Percentiles rank a stretch among this genome's conserved stretches.
Evolutionary conservation across 441 rosid genomes (phyloP).

Genomic region (Eutrema salsugineum): DNA sequence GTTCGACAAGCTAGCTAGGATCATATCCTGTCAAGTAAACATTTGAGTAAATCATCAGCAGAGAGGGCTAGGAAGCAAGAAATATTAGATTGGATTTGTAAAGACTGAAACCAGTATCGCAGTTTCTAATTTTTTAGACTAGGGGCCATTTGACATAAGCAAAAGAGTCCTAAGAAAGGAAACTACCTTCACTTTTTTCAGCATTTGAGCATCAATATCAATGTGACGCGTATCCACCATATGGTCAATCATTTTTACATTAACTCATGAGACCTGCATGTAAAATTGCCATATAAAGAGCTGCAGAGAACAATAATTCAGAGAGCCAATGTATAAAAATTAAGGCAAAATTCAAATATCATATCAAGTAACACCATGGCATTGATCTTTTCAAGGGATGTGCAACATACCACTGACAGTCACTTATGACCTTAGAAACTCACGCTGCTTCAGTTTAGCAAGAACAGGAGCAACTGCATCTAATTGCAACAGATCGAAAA

Average conservation of each 20-base stretch:
- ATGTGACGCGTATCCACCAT: too few relatives aligned
- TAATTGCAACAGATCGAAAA: too few relatives aligned
- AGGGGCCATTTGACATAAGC: constrained; percentile 12
- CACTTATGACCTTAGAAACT: constrained; percentile 57
- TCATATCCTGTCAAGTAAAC: constrained; percentile 58
- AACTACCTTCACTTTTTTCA: constrained; percentile 69
- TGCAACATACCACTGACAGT: constrained; percentile 47
- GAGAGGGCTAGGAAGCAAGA: constrained; percentile 23
- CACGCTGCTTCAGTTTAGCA: too few relatives aligned
- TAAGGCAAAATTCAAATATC: background rate
- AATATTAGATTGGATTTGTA: background rate
- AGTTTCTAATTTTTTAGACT: background rate
- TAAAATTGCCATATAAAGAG: constrained; percentile 2
- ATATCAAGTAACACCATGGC: background rate
- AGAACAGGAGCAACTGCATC: too few relatives aligned
- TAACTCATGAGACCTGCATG: constrained; percentile 78
- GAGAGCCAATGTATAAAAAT: background rate
- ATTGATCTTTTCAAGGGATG: constrained; percentile 1
- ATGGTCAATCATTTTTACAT: too few relatives aligned
- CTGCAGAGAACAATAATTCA: background rate
- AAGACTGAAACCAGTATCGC: background rate
- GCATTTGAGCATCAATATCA: constrained; percentile 73
- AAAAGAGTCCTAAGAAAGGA: constrained; percentile 2
- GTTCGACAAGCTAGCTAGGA: constrained; percentile 44
- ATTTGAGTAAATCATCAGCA: constrained; percentile 14